A percentile compares a stretch with the other conserved stretches of the same genome.
These are phyloP conservation scores for Suhomyces taliae DNA, from an alignment of 1,139 yeast genomes.

Conservation along the genomic window DNA sequence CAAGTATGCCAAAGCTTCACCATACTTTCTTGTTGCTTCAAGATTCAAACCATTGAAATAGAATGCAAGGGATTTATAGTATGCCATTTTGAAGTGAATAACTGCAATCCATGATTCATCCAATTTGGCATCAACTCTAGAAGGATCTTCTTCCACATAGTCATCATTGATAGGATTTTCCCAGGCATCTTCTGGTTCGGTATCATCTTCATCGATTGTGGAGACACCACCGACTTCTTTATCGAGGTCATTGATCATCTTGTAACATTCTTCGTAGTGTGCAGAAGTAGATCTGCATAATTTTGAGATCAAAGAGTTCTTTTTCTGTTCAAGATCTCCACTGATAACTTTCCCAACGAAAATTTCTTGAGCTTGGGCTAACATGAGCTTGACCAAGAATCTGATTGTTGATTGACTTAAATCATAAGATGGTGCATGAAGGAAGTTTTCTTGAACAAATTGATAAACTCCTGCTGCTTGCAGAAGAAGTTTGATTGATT, in stretches of 20 bases:
- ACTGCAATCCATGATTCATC: slow-evolving; percentile 47
- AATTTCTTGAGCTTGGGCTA: slow-evolving; percentile 89
- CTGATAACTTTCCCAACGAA: slow-evolving; percentile 66
- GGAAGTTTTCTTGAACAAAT: slow-evolving; percentile 74
- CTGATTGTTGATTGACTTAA: slow-evolving; percentile 67
- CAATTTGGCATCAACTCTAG: slow-evolving; percentile 47
- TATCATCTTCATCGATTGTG: slow-evolving; percentile 15
- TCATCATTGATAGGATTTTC: slow-evolving; percentile 19
- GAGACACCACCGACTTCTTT: slow-evolving; percentile 10
- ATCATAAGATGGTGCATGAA: slow-evolving; percentile 88
- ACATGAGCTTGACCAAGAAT: slow-evolving; percentile 62
- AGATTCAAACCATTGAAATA: slow-evolving; percentile 54
- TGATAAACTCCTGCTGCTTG: slow-evolving; percentile 79
- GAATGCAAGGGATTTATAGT: slow-evolving; percentile 43
- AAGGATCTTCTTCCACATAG: slow-evolving; percentile 26
- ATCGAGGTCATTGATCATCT: slow-evolving; percentile 35
- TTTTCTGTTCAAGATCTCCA: slow-evolving; percentile 46
- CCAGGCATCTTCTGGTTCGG: slow-evolving; percentile 8
- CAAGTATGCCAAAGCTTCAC: slow-evolving; percentile 74
- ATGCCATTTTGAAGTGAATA: slow-evolving; percentile 49
- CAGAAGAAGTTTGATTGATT: slow-evolving; percentile 63
- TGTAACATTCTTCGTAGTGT: slow-evolving; percentile 53
- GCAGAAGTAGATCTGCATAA: slow-evolving; percentile 63
- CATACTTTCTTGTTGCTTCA: slow-evolving; percentile 57
- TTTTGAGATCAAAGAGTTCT: slow-evolving; percentile 70